A percentile compares a stretch with the other conserved stretches of the same genome.
These are phyloP conservation scores for Aspergillus sergii DNA, from an alignment of 2,329 filamentous ascomycete species.

Conservation along the genomic window DNA sequence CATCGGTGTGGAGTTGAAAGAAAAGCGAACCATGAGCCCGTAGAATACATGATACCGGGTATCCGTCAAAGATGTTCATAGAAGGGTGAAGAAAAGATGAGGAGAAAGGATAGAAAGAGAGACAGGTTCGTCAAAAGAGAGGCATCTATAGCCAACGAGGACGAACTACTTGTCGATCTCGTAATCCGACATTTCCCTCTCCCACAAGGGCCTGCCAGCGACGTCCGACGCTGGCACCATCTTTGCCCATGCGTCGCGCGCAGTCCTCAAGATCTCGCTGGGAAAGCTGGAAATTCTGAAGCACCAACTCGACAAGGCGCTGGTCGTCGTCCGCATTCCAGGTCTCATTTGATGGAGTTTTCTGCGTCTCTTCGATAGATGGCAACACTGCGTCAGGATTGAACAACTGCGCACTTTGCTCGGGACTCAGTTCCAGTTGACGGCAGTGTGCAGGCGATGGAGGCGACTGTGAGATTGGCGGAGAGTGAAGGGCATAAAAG, in stretches of 20 bases:
- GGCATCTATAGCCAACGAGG: constrained; percentile 26
- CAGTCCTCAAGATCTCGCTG: constrained; percentile 50
- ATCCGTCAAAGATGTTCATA: constrained; percentile 7
- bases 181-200: constrained; percentile 47
- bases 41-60: constrained; percentile 9
- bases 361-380: constrained; percentile 37
- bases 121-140: not conserved
- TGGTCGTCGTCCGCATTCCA: constrained; percentile 48
- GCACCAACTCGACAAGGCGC: constrained; percentile 45
- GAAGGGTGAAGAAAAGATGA: not conserved
- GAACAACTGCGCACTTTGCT: constrained; percentile 21
- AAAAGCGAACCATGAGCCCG: constrained; percentile 1
- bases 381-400: constrained; percentile 39
- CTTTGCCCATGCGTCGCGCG: constrained; percentile 45
- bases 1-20: constrained; percentile 2
- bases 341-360: constrained; percentile 13
- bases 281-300: constrained; percentile 48
- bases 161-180: constrained; percentile 31
- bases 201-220: constrained; percentile 47
- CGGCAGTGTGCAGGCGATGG: constrained; percentile 27
- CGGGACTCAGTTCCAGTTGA: constrained; percentile 12
- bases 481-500: constrained; percentile 46
- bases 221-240: constrained; percentile 43
- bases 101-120: not conserved
- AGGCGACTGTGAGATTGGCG: constrained; percentile 36